Evolutionary conservation across 2,329 filamentous ascomycete genomes (phyloP).

Genomic region (Blastomyces silverae): DNA sequence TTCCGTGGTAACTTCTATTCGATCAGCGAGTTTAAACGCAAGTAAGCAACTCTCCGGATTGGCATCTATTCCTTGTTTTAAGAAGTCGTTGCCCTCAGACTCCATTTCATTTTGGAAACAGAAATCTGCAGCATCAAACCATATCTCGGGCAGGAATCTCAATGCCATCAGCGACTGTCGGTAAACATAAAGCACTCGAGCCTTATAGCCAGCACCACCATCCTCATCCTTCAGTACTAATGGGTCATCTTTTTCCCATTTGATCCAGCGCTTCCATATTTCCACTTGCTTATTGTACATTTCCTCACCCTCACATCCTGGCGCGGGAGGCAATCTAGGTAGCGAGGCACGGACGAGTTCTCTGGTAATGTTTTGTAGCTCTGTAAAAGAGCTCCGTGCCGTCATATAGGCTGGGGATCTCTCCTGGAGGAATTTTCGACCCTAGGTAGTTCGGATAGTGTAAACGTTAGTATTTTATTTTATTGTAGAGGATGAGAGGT

Average conservation of each 20-base stretch:
- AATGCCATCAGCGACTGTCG: constrained; percentile 90
- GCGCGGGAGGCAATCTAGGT: constrained; percentile 71
- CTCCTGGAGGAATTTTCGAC: constrained; percentile 90
- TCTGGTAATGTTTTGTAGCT: constrained; percentile 79
- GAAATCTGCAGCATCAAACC: constrained; percentile 92
- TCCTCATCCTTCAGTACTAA: constrained; percentile 81
- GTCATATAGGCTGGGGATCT: constrained; percentile 93
- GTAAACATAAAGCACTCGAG: constrained; percentile 81
- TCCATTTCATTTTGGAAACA: constrained; percentile 71
- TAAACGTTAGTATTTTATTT: constrained; percentile 17
- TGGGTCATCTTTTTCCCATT: constrained; percentile 91
- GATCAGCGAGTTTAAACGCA: constrained; percentile 81
- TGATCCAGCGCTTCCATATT: constrained; percentile 88
- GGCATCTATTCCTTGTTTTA: constrained; percentile 73
- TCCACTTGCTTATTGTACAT: constrained; percentile 80
- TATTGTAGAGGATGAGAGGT: background rate
- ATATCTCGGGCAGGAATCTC: constrained; percentile 90
- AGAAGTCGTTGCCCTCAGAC: constrained; percentile 67
- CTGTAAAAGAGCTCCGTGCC: constrained; percentile 80
- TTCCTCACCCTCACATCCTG: constrained; percentile 77
- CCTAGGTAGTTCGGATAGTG: constrained; percentile 44
- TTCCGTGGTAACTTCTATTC: constrained; percentile 70
- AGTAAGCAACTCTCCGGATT: constrained; percentile 92
- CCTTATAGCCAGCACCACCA: constrained; percentile 58
- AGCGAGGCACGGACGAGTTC: constrained; percentile 69